These are phyloP conservation scores for Psidium guajava DNA, from an alignment of 345 rosid genomes.

Conservation along the genomic window DNA sequence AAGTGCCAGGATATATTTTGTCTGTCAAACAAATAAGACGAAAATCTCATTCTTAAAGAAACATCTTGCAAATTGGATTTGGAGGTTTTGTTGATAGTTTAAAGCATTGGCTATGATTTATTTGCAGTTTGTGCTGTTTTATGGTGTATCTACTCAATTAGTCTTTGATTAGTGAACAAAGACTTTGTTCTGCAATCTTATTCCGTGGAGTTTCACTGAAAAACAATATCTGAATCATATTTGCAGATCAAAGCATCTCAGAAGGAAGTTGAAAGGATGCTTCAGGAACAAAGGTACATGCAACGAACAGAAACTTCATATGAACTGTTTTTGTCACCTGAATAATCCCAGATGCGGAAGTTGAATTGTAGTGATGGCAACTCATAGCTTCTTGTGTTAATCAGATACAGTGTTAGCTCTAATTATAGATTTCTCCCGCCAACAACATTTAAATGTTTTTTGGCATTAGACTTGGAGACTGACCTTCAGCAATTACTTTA, in stretches of 20 bases:
- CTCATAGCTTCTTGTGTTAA: not conserved
- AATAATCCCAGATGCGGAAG: not conserved
- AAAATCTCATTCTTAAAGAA: not conserved
- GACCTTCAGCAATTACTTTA: not conserved
- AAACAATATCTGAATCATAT: not conserved
- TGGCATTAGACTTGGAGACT: not conserved
- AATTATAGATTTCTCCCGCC: not conserved
- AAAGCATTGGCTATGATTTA: not conserved
- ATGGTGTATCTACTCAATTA: not conserved
- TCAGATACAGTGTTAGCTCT: not conserved
- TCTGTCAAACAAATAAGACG: not conserved
- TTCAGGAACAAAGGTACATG: constrained; percentile 66
- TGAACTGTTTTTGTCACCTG: not conserved
- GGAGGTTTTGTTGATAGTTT: not conserved
- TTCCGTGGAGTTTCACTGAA: not conserved
- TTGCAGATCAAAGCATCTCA: constrained; percentile 66
- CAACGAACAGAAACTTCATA: not conserved
- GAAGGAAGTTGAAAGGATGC: constrained; percentile 61
- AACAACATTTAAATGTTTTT: not conserved
- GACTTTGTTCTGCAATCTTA: not conserved
- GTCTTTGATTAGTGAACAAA: not conserved
- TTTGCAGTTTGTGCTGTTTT: not conserved
- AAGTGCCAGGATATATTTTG: not conserved
- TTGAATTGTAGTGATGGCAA: not conserved
- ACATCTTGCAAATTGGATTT: not conserved